Base-by-base conservation (phyloP, 2,329 filamentous ascomycete species). In the Pseudocercospora fuligena region DNA sequence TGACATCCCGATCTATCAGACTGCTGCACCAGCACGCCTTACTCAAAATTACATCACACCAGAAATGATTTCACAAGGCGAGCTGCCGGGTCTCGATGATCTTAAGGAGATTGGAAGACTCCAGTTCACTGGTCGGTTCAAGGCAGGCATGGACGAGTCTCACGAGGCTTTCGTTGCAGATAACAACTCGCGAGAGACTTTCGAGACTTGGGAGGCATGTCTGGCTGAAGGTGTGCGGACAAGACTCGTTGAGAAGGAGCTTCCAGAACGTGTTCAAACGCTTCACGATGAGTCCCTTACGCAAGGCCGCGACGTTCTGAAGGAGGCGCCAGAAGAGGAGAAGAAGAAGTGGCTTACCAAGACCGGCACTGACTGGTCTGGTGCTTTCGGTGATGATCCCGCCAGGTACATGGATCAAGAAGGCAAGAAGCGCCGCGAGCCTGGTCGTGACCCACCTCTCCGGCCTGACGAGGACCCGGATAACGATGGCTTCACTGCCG, bases 121-220 rank as follows among this genome's bases (percentile, higher is more conserved):
- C 12, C 87, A 88, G 40, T 97, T 98, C 84, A 84, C 85, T 1
- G 92, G 88, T 11, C 86, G 89, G 12, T 98, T 98, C 83, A 96
- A 95, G 70, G 89, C 94, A 0, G 94, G 94, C 14, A 97, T 92
- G 58, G 94, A 97, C 77, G 88, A 92, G 62, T 91, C 92, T 19
- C 95, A 98, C 76, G 86, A 92, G 70, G 85, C 84, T 1, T 97
- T 97, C 73, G 89, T 97, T 23, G 87, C 89, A 57, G 92, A 96
- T 78, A 97, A 97, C 74, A 89, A 97, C 76, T 90, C 91, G 1
- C 90, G 94, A 33, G 95, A 98, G 82, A 97, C 94, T 0, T 97
- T 92, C 70, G 94, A 98, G 81, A 92, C 91, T 0, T 98, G 94
- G 93, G 93, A 97, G 78, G 92, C 93, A 0, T 97, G 94, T 77